These are phyloP conservation scores for Penicillium dipodomyicola DNA, from an alignment of 495 filamentous ascomycete genomes.

Conservation along the genomic window DNA sequence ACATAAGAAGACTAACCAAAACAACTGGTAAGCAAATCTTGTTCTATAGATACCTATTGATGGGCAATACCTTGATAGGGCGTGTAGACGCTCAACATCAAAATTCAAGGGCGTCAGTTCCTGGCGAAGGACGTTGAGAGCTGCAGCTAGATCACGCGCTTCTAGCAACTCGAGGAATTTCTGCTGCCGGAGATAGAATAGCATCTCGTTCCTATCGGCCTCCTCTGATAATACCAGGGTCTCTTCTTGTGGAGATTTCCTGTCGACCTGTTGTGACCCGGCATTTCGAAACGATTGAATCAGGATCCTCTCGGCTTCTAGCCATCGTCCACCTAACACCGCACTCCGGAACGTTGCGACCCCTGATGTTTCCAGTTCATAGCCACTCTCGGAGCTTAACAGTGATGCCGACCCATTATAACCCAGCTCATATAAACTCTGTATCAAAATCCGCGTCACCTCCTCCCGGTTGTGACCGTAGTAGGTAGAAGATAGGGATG, in stretches of 20 bases:
- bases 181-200: conserved; percentile 84
- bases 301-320: conserved; percentile 77
- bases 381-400: conserved; percentile 81
- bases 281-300: conserved; percentile 50
- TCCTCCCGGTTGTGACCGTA: conserved; percentile 91
- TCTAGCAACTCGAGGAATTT: conserved; percentile 94
- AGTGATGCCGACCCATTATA: conserved; percentile 72
- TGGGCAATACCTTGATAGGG: conserved; percentile 68
- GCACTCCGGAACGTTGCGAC: conserved; percentile 83
- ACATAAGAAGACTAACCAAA: conserved; percentile 74
- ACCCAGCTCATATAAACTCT: conserved; percentile 83
- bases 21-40: conserved; percentile 8
- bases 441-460: conserved; percentile 88
- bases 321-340: conserved; percentile 79
- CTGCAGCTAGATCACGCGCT: conserved; percentile 64
- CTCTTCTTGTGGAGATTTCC: conserved; percentile 30
- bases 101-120: conserved; percentile 87
- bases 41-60: not conserved
- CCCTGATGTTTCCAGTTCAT: conserved; percentile 77
- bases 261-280: conserved; percentile 13
- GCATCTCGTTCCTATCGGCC: conserved; percentile 59
- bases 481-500: conserved; percentile 46
- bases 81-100: conserved; percentile 72
- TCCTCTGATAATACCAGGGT: conserved; percentile 52
- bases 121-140: conserved; percentile 75